phyloP scores from a whole-genome alignment of 2,329 filamentous ascomycete species.

The Talaromyces marneffei region DNA sequence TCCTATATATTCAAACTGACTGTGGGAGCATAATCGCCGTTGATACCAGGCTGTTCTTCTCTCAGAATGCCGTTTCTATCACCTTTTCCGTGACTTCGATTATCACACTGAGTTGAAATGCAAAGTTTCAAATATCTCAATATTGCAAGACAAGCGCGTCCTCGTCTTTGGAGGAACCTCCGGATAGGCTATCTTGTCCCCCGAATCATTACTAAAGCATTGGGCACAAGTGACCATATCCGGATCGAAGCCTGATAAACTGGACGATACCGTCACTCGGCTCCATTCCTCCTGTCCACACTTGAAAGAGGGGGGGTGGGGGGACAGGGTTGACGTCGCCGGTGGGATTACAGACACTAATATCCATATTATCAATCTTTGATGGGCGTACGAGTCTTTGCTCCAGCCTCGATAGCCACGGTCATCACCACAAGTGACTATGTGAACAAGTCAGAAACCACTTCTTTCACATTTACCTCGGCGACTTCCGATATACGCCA shows the following conservation, averaged over 20 bases:
- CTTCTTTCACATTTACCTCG: slow-evolving; percentile 51
- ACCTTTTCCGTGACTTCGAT: neutral
- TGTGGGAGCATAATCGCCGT: neutral
- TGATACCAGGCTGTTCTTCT: neutral
- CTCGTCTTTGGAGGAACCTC: slow-evolving; percentile 50
- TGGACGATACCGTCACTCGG: slow-evolving; percentile 37
- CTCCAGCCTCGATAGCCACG: slow-evolving; percentile 48
- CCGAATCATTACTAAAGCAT: slow-evolving; percentile 47
- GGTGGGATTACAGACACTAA: slow-evolving; percentile 25
- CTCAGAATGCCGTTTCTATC: neutral
- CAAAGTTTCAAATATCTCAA: slow-evolving; percentile 16
- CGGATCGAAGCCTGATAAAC: slow-evolving; percentile 37
- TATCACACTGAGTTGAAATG: neutral
- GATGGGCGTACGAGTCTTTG: slow-evolving; percentile 32
- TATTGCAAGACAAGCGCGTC: slow-evolving; percentile 40
- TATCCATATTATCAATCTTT: slow-evolving; percentile 17
- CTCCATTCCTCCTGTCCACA: slow-evolving; percentile 42
- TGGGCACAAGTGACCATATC: slow-evolving; percentile 46
- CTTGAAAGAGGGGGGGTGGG: slow-evolving; percentile 31
- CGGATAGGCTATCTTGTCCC: slow-evolving; percentile 48
- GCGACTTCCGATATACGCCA: slow-evolving; percentile 41
- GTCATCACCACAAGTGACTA: slow-evolving; percentile 36
- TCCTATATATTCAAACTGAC: neutral
- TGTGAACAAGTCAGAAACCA: slow-evolving; percentile 37
- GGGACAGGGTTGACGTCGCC: slow-evolving; percentile 38